Evolutionary conservation across 495 filamentous ascomycete genomes (phyloP).

Genomic region (Acidiella bohemica): DNA sequence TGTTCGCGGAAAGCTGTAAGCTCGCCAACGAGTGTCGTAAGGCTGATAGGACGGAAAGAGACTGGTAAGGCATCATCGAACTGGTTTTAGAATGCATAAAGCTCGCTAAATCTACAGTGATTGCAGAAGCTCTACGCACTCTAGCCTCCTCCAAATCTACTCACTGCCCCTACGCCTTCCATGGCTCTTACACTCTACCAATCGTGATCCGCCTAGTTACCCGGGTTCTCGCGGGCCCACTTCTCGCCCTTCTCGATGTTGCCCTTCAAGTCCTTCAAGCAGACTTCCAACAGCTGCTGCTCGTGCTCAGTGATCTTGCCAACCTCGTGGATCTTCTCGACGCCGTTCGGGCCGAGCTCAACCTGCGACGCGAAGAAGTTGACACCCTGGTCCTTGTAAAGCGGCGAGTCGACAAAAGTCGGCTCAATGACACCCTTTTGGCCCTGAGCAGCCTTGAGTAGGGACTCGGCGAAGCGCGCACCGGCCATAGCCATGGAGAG

Average conservation of each 20-base stretch:
- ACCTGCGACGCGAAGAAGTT: conserved; percentile 92
- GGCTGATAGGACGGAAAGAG: too few species aligned
- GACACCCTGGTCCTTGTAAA: conserved; percentile 93
- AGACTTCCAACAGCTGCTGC: conserved; percentile 75
- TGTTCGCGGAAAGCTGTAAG: too few species aligned
- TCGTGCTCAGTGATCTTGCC: conserved; percentile 72
- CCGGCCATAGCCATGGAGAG: conserved; percentile 99
- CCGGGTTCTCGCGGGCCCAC: conserved; percentile 55
- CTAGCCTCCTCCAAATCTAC: background rate
- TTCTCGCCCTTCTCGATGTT: conserved; percentile 67
- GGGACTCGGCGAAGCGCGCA: conserved; percentile 88
- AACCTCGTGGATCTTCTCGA: conserved; percentile 78
- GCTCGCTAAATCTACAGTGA: conserved; percentile 7
- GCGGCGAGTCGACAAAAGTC: conserved; percentile 88
- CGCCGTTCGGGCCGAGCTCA: conserved; percentile 91
- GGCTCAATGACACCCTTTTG: conserved; percentile 93
- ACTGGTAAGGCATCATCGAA: too few species aligned
- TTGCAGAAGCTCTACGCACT: conserved; percentile 3
- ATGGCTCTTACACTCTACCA: background rate
- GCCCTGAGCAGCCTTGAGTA: conserved; percentile 84
- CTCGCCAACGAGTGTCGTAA: too few species aligned
- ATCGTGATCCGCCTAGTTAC: background rate
- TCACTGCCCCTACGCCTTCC: background rate
- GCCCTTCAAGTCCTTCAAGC: conserved; percentile 77
- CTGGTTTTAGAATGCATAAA: too few species aligned